These are phyloP conservation scores for Penicillium sp. DNA, from an alignment of 2,329 filamentous ascomycete species.

Conservation along the genomic window DNA sequence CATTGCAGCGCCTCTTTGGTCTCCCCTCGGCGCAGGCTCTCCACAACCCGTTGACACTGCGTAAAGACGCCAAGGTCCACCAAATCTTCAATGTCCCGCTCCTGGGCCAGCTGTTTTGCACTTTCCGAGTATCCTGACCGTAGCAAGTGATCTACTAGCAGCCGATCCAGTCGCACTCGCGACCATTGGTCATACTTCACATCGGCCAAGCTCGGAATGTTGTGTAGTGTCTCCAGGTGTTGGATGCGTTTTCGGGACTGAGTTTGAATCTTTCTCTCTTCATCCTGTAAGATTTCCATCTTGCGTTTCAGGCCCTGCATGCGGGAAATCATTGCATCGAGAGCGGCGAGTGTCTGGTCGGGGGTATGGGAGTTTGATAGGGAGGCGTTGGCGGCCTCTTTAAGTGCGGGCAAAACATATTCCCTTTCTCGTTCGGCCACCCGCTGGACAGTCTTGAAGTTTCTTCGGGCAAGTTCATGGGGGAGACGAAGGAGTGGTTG, in stretches of 20 bases:
- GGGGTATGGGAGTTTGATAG: slow-evolving; percentile 61
- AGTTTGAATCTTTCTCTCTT: slow-evolving; percentile 72
- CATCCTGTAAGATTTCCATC: slow-evolving; percentile 70
- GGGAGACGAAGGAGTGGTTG: slow-evolving; percentile 91
- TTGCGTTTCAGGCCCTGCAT: slow-evolving; percentile 89
- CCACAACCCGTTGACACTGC: slow-evolving; percentile 72
- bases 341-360: slow-evolving; percentile 70
- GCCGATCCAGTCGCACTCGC: slow-evolving; percentile 71
- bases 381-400: slow-evolving; percentile 59
- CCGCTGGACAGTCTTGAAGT: slow-evolving; percentile 72
- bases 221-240: slow-evolving; percentile 77
- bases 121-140: slow-evolving; percentile 77
- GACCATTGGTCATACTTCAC: slow-evolving; percentile 94
- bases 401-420: slow-evolving; percentile 49
- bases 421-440: slow-evolving; percentile 50
- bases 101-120: slow-evolving; percentile 69
- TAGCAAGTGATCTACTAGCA: slow-evolving; percentile 90
- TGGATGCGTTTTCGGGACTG: slow-evolving; percentile 73
- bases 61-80: slow-evolving; percentile 89
- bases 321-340: slow-evolving; percentile 80
- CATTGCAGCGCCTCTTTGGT: slow-evolving; percentile 79
- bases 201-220: slow-evolving; percentile 77
- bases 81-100: slow-evolving; percentile 72
- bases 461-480: slow-evolving; percentile 87
- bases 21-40: slow-evolving; percentile 66